Percentiles rank a stretch among this genome's conserved stretches.
phyloP scores from a whole-genome alignment of 768 basidiomycete species.

The Mycena crocata region DNA sequence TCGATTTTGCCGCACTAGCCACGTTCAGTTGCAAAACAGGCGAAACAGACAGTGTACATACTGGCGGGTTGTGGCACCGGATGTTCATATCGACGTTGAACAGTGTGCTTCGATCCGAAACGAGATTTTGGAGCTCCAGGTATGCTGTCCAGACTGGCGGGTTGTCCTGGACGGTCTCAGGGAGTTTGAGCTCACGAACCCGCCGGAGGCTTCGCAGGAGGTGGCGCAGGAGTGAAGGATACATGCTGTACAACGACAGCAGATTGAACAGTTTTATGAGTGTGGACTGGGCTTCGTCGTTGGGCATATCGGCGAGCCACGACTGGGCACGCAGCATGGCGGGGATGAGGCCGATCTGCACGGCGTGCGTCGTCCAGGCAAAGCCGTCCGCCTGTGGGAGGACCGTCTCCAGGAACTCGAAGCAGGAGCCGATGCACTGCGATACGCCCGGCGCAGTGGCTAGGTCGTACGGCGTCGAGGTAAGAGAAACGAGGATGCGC shows the following conservation, averaged over 20 bases:
- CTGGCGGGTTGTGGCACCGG: constrained; percentile 24
- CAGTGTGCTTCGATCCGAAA: constrained; percentile 20
- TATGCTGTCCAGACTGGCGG: constrained; percentile 21
- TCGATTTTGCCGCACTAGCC: constrained; percentile 31
- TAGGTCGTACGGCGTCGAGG: constrained; percentile 17
- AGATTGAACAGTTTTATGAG: constrained; percentile 19
- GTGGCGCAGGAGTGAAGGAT: constrained; percentile 27
- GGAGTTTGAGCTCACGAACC: constrained; percentile 22
- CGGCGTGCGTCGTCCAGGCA: constrained; percentile 31
- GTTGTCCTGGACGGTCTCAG: constrained; percentile 19
- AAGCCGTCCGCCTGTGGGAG: constrained; percentile 27
- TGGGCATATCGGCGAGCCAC: constrained; percentile 29
- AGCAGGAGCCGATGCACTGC: constrained; percentile 21
- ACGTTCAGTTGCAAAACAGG: background rate
- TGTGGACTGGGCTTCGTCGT: constrained; percentile 15
- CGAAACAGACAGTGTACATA: background rate
- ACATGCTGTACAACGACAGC: constrained; percentile 31
- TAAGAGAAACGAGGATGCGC: constrained; percentile 31
- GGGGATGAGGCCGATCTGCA: constrained; percentile 30
- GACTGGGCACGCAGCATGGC: constrained; percentile 26
- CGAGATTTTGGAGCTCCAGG: constrained; percentile 24
- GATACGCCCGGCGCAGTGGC: constrained; percentile 23
- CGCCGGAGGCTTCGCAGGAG: constrained; percentile 12
- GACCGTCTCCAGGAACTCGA: constrained; percentile 21
- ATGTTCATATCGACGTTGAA: constrained; percentile 16